These are phyloP conservation scores for Pseudocercospora cruenta DNA, from an alignment of 2,329 filamentous ascomycete species.

Conservation along the genomic window DNA sequence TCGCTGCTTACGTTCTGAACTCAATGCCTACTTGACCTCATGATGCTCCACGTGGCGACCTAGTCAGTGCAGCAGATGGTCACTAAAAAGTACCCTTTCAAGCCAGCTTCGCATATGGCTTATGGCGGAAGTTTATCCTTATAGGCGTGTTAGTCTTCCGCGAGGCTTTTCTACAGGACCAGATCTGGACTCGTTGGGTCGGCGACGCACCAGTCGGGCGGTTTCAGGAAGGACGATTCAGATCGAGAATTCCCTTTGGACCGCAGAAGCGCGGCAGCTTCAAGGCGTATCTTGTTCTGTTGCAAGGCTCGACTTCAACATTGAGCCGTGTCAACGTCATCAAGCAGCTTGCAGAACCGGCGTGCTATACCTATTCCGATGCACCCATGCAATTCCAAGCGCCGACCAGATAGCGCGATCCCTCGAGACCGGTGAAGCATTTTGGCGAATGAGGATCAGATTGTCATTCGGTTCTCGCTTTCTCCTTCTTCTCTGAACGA, in stretches of 20 bases:
- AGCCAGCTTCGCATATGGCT: background rate
- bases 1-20: background rate
- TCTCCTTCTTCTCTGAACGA: background rate
- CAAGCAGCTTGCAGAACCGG: background rate
- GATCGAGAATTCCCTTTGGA: background rate
- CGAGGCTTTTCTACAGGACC: background rate
- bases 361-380: background rate
- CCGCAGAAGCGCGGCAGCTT: background rate
- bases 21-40: background rate
- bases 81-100: background rate
- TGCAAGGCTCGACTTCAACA: background rate
- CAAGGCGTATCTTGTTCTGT: background rate
- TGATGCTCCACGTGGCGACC: background rate
- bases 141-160: background rate
- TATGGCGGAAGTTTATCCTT: background rate
- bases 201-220: background rate
- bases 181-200: background rate
- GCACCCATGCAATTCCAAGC: background rate
- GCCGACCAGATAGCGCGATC: background rate
- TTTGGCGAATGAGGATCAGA: background rate
- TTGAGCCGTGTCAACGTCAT: constrained; percentile 3
- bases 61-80: background rate
- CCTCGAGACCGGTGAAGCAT: constrained; percentile 1
- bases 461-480: background rate
- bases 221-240: background rate